Evolutionary conservation across 139 green algal genomes (phyloP), one percentile per base, ranked within the genome.

Genomic region (Closterium sp.): DNA sequence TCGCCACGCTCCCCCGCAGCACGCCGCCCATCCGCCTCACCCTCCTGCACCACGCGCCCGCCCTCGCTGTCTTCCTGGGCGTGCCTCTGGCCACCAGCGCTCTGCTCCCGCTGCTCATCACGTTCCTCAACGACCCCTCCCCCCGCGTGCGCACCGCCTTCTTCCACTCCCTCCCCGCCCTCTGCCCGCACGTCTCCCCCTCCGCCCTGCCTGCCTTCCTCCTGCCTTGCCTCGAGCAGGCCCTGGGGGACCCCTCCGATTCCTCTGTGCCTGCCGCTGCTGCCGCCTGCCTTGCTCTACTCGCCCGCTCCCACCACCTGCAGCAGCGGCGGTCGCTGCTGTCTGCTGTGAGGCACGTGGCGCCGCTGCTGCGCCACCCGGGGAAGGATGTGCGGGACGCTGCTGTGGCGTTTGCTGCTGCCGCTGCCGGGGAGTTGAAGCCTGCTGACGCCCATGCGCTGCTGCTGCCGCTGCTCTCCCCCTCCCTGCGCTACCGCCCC

Each of bases 221-320:
- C 88, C 94, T 98, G 55, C 97, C 97, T 0, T 99, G 97, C 93
- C 87, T 99, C 32, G 97, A 99, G 30, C 88, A 94, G 69, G 96
- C 96, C 12, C 93, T 98, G 90, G 84, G 87, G 4, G 96, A 97
- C 91, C 69, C 89, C 0, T 91, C 97, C 90, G 87, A 95, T 0
- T 84, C 94, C 0, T 96, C 94, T 0, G 97, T 97, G 30, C 94
- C 97, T 64, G 94, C 90, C 1, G 94, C 96, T 36, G 96, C 97
- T 3, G 87, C 98, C 34, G 85, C 92, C 43, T 97, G 97, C 92
- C 95, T 98, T 28, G 94, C 94, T 0, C 55, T 28, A 19, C 55
- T 76, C 55, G 36, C 87, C 0, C 91, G 97, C 0, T 87, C 88
- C 66, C 33, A 84, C 36, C 55, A 38, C 35, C 34, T 30, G 84